Evolutionary conservation across 495 filamentous ascomycete genomes (phyloP), one percentile per base, ranked within the genome.

Genomic region (Penicillium coffeae): DNA sequence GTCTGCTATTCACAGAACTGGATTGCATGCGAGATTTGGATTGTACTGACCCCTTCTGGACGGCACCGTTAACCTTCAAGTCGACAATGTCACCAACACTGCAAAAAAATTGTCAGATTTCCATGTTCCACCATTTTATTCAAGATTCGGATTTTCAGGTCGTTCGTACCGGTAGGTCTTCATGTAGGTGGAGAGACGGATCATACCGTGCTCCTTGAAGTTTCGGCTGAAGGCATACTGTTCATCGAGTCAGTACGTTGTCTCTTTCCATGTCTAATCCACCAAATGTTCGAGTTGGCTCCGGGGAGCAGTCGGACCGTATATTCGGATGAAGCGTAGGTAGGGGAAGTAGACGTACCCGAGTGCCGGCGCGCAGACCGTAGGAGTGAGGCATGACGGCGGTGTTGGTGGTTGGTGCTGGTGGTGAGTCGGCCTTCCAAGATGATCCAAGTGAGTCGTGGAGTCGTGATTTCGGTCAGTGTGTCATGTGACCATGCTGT

Each of bases 31-130:
- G 42, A 33, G 48, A 53, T 52, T 49, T 47, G 38, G 47, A 51
- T 51, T 54, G 52, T 63, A 80, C 87, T 83, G 65, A 92, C 87
- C 90, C 91, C 83, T 96, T 95, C 80, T 96, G 91, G 50, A 96
- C 90, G 66, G 91, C 91, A 81, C 90, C 91, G 78, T 96, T 96
- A 62, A 86, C 87, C 76, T 91, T 90, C 71, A 96, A 85, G 67
- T 96, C 91, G 63, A 96, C 91, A 62, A 96, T 95, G 60, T 96
- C 91, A 69, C 91, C 93, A 68, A 98, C 93, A 73, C 89, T 95
- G 59, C 60, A 65, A 62, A n/a, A n/a, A 47, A 49, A 41, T 45
- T 48, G 60, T 64, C 39, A 64, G 55, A 56, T 48, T n/a, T 46
- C 51, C 63, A 49, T 65, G 54, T 51, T 56, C 52, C 59, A 22